Percentiles rank a stretch among this genome's conserved stretches.
These are phyloP conservation scores for Pinus tabuliformis DNA, from an alignment of 75 land plant species.

Conservation along the genomic window DNA sequence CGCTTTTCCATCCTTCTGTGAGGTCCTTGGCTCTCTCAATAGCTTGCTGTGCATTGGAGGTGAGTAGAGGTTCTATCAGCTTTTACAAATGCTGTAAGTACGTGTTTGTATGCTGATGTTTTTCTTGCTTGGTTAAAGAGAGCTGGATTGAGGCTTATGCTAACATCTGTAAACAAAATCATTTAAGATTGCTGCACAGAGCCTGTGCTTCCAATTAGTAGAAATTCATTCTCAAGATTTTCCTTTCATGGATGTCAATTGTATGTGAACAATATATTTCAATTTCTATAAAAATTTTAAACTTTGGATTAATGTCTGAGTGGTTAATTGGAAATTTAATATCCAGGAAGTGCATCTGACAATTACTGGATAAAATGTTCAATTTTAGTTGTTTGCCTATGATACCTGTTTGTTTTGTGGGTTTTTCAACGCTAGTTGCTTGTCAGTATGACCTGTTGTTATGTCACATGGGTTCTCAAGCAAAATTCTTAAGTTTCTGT, in stretches of 20 bases:
- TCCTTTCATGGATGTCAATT: neutral
- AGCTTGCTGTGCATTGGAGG: neutral
- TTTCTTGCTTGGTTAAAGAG: neutral
- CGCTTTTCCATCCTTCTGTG: neutral
- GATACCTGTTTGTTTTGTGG: no score
- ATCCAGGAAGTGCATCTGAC: neutral
- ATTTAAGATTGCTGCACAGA: neutral
- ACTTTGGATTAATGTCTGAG: no score
- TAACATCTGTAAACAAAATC: neutral
- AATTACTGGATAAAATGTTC: neutral
- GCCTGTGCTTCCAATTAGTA: neutral
- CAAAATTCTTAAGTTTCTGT: neutral
- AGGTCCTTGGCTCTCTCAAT: neutral
- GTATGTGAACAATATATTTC: neutral
- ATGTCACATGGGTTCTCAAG: neutral
- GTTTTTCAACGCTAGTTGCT: neutral
- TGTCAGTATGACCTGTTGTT: neutral
- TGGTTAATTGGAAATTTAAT: no score
- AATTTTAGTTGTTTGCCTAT: neutral
- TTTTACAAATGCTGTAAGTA: conserved; percentile 97
- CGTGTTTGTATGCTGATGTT: neutral
- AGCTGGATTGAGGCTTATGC: neutral
- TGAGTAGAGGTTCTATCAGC: conserved; percentile 88
- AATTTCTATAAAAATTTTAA: neutral
- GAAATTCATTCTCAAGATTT: neutral